Base-by-base conservation (phyloP, 805 yeast genomes). In the Barnettozyma sp. region DNA sequence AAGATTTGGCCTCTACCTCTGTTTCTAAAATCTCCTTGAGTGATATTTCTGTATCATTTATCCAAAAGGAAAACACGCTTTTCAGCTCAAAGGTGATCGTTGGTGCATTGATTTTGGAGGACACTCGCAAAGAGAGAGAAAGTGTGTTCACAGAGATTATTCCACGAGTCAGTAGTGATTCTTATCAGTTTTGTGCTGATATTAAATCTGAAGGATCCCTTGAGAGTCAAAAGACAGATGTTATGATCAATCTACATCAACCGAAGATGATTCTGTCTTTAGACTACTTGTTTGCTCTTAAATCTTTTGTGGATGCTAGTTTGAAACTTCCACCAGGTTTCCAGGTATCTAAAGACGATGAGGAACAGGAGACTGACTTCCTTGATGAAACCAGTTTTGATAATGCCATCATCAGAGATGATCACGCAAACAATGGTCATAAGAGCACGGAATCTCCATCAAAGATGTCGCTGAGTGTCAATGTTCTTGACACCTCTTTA, bases 231-330 rank as follows among this genome's bases (percentile, higher is more conserved):
- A 58, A 67, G 24, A 65, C 73, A 5, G 70, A 73, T 15, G 53
- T 72, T 3, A 68, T 78, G 50, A 52, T 82, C 5, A 75, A 86
- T 0, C 70, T 90, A 9, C 94, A 85, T 41, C 82, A 80, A 42
- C 97, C 97, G 0, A 73, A 72, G 39, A 70, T 82, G 9, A 77
- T 92, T 33, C 55, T 92, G 20, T 96, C 97, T 0, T 62, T 92
- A 46, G 97, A 88, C 52, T 88, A 85, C 56, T 51, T 90, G 23
- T 73, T 88, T 56, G 84, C 92, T 2, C 50, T 92, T 45, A 82
- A 82, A 34, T 41, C 53, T 0, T 88, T 80, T 53, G 55, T 65
- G n/a, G 78, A 71, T 37, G 64, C 63, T 29, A 83, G 76, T 0
- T 44, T 71, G 16, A 44, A 31, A 6, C 36, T 38, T 9, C 52